These are phyloP conservation scores for Fusarium scirpi DNA, from an alignment of 2,329 filamentous ascomycete genomes.

Conservation along the genomic window DNA sequence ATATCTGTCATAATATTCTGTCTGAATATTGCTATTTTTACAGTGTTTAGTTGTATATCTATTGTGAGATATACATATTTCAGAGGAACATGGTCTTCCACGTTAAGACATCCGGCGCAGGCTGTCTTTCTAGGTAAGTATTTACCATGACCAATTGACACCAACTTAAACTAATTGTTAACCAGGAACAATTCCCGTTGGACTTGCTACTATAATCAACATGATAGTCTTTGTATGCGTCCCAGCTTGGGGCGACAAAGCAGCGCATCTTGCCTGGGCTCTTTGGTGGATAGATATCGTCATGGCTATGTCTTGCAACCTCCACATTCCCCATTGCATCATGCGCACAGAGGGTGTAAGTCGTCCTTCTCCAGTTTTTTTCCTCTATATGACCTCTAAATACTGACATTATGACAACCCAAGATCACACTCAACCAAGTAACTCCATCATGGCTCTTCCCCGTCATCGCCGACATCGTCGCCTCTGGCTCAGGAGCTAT, in stretches of 20 bases:
- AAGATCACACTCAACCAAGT: slow-evolving; percentile 55
- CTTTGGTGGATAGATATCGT: slow-evolving; percentile 66
- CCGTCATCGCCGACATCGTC: slow-evolving; percentile 72
- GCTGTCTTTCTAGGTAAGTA: slow-evolving; percentile 51
- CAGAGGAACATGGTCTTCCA: slow-evolving; percentile 69
- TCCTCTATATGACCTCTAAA: slow-evolving; percentile 42
- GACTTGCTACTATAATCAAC: slow-evolving; percentile 71
- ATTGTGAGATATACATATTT: slow-evolving; percentile 69
- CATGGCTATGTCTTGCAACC: slow-evolving; percentile 58
- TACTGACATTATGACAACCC: neutral
- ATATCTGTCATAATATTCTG: slow-evolving; percentile 67
- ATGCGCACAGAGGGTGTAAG: slow-evolving; percentile 51
- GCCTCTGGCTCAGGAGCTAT: slow-evolving; percentile 69
- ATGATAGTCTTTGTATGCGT: slow-evolving; percentile 69
- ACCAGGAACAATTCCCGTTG: slow-evolving; percentile 70
- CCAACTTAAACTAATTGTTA: slow-evolving; percentile 46
- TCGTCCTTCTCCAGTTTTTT: slow-evolving; percentile 11
- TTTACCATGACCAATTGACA: neutral
- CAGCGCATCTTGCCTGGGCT: slow-evolving; percentile 62
- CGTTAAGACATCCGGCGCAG: slow-evolving; percentile 72
- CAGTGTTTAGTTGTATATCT: slow-evolving; percentile 62
- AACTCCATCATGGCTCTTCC: slow-evolving; percentile 71
- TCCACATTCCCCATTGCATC: slow-evolving; percentile 65
- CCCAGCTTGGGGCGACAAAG: slow-evolving; percentile 67
- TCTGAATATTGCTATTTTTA: slow-evolving; percentile 67